Conservation (phyloP, 2,329 filamentous ascomycete genomes). For the Dactylellina cionopaga region DNA sequence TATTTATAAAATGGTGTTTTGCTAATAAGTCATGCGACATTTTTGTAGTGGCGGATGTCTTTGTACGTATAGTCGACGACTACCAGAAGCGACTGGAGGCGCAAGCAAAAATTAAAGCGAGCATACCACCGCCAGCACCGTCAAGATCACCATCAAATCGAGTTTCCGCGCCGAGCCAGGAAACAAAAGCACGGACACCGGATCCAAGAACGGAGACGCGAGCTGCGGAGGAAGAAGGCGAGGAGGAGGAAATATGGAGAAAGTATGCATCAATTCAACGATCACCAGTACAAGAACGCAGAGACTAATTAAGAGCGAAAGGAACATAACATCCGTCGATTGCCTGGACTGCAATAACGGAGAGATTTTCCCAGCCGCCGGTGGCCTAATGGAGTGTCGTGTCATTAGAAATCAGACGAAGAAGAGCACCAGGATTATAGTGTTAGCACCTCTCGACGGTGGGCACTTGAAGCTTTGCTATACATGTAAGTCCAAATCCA, state of each 20-base stretch:
- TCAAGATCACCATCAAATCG: constrained; percentile 24
- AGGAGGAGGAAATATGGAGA: constrained; percentile 40
- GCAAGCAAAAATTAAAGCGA: constrained; percentile 6
- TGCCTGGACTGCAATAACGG: constrained; percentile 36
- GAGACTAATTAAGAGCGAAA: not conserved
- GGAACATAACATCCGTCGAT: constrained; percentile 45
- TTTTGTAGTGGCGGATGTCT: constrained; percentile 42
- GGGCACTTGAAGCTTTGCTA: constrained; percentile 42
- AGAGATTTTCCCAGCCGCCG: constrained; percentile 38
- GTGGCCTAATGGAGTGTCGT: constrained; percentile 37
- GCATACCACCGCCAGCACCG: constrained; percentile 1
- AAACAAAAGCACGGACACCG: constrained; percentile 12
- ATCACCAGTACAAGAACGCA: not conserved
- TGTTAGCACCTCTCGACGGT: constrained; percentile 36
- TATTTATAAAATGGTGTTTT: not conserved
- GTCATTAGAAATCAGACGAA: constrained; percentile 49
- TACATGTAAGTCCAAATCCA: constrained; percentile 15
- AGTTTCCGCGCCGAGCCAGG: not conserved
- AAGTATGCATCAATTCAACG: constrained; percentile 7
- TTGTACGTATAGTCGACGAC: constrained; percentile 43
- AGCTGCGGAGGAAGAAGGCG: constrained; percentile 31
- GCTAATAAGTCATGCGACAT: not conserved
- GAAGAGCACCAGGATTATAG: constrained; percentile 37
- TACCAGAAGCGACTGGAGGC: constrained; percentile 44
- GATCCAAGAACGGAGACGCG: constrained; percentile 20